Evolutionary conservation across 2,329 filamentous ascomycete species (phyloP).

Genomic region (Periconia digitata): DNA sequence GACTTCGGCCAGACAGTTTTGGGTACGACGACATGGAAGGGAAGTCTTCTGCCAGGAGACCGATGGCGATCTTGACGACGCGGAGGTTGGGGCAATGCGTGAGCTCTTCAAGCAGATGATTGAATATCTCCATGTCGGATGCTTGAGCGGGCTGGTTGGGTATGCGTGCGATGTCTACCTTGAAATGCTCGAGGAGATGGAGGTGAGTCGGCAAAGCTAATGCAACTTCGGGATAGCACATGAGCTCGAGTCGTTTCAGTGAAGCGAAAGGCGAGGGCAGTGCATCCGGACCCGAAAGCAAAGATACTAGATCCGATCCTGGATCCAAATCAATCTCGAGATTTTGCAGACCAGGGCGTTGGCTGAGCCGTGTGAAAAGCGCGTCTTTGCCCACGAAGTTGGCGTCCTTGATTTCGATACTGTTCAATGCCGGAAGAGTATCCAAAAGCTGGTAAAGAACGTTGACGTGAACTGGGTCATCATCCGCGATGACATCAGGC

Average conservation of each 20-base stretch:
- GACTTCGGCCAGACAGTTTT: constrained; percentile 18
- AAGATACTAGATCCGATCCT: constrained; percentile 22
- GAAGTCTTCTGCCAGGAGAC: constrained; percentile 24
- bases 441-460: constrained; percentile 23
- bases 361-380: constrained; percentile 29
- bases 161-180: constrained; percentile 32
- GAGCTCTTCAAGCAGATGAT: constrained; percentile 22
- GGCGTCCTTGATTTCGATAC: constrained; percentile 26
- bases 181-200: constrained; percentile 23
- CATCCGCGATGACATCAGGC: constrained; percentile 17
- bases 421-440: constrained; percentile 18
- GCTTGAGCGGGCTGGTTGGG: constrained; percentile 15
- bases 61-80: constrained; percentile 27
- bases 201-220: constrained; percentile 28
- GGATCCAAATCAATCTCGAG: constrained; percentile 39
- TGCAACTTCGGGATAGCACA: constrained; percentile 37
- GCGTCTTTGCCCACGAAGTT: constrained; percentile 26
- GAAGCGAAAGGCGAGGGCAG: constrained; percentile 20
- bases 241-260: constrained; percentile 26
- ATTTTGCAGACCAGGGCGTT: constrained; percentile 22
- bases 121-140: constrained; percentile 22
- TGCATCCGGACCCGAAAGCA: constrained; percentile 18
- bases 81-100: constrained; percentile 21
- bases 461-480: constrained; percentile 25
- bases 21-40: constrained; percentile 25